phyloP scores from a whole-genome alignment of 148 eudicot species.

The Camellia granthamiana region DNA sequence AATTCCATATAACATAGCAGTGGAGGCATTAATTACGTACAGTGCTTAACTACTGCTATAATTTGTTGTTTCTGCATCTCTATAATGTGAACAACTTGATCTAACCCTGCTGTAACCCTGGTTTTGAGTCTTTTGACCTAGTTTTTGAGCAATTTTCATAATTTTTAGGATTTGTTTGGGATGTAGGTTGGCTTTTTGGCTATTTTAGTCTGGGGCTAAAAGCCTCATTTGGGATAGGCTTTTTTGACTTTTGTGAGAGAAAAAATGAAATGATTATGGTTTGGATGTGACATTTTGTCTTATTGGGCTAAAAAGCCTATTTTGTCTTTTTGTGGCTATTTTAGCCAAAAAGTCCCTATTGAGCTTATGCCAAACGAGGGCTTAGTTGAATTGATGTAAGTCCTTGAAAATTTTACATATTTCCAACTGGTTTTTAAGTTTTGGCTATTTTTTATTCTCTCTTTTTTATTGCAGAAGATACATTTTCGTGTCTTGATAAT shows the following conservation, averaged over 20 bases:
- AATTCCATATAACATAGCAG: too few relatives aligned
- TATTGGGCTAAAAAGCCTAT: too few relatives aligned
- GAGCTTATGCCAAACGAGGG: too few relatives aligned
- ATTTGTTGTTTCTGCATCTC: background rate
- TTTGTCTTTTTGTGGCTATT: too few relatives aligned
- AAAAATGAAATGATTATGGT: too few relatives aligned
- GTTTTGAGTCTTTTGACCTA: background rate
- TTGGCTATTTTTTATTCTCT: background rate
- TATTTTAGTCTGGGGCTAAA: too few relatives aligned
- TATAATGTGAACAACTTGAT: background rate
- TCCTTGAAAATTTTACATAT: background rate
- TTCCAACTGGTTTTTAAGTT: background rate
- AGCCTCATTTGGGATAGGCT: too few relatives aligned
- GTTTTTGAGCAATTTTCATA: background rate
- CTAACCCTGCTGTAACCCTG: background rate
- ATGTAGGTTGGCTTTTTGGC: too few relatives aligned
- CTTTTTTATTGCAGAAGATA: background rate
- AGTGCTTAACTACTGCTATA: background rate
- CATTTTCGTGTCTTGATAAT: background rate
- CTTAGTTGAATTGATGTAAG: background rate
- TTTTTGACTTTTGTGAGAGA: too few relatives aligned
- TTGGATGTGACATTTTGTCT: too few relatives aligned
- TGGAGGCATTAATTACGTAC: background rate
- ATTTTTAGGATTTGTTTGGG: too few relatives aligned
- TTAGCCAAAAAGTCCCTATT: too few relatives aligned